Conservation (phyloP, 495 filamentous ascomycete genomes). For the Barbatosphaeria neglecta region DNA sequence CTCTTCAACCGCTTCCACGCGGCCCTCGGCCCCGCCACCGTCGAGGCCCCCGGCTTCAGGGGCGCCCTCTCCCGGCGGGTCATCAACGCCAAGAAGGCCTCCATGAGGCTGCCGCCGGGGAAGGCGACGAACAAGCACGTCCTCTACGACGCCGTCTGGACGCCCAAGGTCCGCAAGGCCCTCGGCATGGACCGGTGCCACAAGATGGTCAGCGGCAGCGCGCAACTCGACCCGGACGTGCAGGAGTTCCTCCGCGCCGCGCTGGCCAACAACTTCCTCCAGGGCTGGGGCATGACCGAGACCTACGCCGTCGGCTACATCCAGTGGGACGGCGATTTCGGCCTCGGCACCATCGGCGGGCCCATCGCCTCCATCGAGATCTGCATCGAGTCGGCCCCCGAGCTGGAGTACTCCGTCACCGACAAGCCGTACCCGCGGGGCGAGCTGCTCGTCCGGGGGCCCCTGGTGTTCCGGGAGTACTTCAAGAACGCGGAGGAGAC, state of each 20-base stretch:
- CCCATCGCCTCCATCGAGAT: conserved; percentile 56
- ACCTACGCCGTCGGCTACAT: conserved; percentile 70
- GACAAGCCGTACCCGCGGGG: conserved; percentile 91
- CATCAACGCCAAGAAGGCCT: conserved; percentile 67
- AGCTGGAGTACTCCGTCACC: conserved; percentile 85
- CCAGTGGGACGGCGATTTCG: conserved; percentile 59
- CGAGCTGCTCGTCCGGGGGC: conserved; percentile 75
- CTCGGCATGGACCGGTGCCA: conserved; percentile 66
- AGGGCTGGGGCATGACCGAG: conserved; percentile 93
- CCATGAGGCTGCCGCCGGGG: conserved; percentile 55
- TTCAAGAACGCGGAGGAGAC: conserved; percentile 84
- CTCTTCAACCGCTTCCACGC: conserved; percentile 86
- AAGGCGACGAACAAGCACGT: conserved; percentile 71
- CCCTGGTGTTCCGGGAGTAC: conserved; percentile 71
- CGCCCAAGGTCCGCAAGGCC: conserved; percentile 71
- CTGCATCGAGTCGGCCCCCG: conserved; percentile 78
- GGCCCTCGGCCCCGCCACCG: conserved; percentile 64
- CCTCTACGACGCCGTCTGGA: conserved; percentile 87
- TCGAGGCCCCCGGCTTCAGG: conserved; percentile 69
- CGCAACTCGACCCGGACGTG: conserved; percentile 77
- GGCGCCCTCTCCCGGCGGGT: conserved; percentile 72
- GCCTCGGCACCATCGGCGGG: conserved; percentile 70
- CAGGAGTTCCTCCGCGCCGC: conserved; percentile 81
- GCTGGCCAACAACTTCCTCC: conserved; percentile 66
- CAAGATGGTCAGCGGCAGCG: conserved; percentile 77